Evolutionary conservation across 331 rosid genomes (phyloP).

Genomic region (Spiraea crenata): DNA sequence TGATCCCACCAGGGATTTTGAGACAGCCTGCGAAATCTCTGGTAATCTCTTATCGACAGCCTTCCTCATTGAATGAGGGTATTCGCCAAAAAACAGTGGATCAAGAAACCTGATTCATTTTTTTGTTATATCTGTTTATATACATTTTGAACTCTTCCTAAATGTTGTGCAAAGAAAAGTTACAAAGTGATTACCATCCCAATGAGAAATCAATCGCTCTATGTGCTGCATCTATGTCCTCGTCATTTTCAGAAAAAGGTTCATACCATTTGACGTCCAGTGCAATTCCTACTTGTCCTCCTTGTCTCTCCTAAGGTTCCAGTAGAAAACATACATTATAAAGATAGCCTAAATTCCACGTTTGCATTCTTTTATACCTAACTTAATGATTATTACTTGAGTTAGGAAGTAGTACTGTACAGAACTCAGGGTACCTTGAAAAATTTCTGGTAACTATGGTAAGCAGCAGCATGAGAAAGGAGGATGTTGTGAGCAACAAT

Average conservation of each 20-base stretch:
- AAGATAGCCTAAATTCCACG: background rate
- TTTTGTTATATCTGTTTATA: conserved; percentile 21
- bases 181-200: conserved; percentile 61
- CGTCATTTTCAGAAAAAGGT: conserved; percentile 70
- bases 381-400: background rate
- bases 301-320: conserved; percentile 59
- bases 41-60: conserved; percentile 74
- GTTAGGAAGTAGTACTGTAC: background rate
- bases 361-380: background rate
- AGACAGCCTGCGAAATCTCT: conserved; percentile 44
- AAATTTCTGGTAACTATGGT: conserved; percentile 53
- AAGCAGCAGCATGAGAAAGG: conserved; percentile 76
- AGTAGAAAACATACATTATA: background rate
- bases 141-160: conserved; percentile 1
- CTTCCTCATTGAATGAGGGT: conserved; percentile 72
- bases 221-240: conserved; percentile 76
- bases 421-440: conserved; percentile 55
- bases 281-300: conserved; percentile 82
- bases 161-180: background rate
- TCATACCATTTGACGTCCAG: conserved; percentile 82
- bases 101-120: conserved; percentile 75
- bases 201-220: conserved; percentile 78
- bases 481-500: conserved; percentile 85
- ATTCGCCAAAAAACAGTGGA: conserved; percentile 72
- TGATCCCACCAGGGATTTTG: conserved; percentile 56